These are phyloP conservation scores for Soucietia sequanensis DNA, from an alignment of 805 yeast genomes.

Conservation along the genomic window DNA sequence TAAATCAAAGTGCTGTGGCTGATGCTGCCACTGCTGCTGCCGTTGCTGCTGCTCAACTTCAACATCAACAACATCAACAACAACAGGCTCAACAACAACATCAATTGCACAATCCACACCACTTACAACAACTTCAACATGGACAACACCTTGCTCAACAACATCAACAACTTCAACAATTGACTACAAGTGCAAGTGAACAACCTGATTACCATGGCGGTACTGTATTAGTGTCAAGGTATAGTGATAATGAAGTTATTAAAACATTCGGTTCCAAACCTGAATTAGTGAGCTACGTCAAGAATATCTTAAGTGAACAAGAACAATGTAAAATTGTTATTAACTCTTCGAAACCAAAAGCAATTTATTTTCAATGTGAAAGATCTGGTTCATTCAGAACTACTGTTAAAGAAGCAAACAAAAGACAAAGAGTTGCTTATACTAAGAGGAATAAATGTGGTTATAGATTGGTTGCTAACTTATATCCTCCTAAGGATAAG, in stretches of 20 bases:
- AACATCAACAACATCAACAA: slow-evolving; percentile 12
- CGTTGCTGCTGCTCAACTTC: slow-evolving; percentile 13
- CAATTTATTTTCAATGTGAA: slow-evolving; percentile 48
- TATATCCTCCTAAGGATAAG: slow-evolving; percentile 45
- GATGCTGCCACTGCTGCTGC: slow-evolving; percentile 7
- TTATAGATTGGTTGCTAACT: slow-evolving; percentile 42
- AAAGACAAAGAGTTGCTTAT: slow-evolving; percentile 47
- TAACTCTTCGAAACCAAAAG: slow-evolving; percentile 47
- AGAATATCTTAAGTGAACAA: slow-evolving; percentile 34
- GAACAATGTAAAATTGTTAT: slow-evolving; percentile 45
- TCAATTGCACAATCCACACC: slow-evolving; percentile 9
- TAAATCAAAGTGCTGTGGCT: slow-evolving; percentile 4
- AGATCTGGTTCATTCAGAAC: slow-evolving; percentile 45
- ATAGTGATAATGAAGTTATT: slow-evolving; percentile 30
- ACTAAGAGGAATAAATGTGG: slow-evolving; percentile 48
- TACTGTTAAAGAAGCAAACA: slow-evolving; percentile 44
- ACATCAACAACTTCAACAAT: slow-evolving; percentile 11
- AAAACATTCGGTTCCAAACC: slow-evolving; percentile 26
- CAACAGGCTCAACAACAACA: slow-evolving; percentile 11
- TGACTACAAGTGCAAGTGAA: background rate
- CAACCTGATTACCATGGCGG: slow-evolving; percentile 2
- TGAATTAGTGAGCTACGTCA: slow-evolving; percentile 32
- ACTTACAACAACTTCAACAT: slow-evolving; percentile 5
- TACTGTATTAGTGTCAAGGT: slow-evolving; percentile 17
- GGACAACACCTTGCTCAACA: slow-evolving; percentile 1